phyloP scores from a whole-genome alignment of 2,329 filamentous ascomycete genomes.

The Penicillium nordicum region DNA sequence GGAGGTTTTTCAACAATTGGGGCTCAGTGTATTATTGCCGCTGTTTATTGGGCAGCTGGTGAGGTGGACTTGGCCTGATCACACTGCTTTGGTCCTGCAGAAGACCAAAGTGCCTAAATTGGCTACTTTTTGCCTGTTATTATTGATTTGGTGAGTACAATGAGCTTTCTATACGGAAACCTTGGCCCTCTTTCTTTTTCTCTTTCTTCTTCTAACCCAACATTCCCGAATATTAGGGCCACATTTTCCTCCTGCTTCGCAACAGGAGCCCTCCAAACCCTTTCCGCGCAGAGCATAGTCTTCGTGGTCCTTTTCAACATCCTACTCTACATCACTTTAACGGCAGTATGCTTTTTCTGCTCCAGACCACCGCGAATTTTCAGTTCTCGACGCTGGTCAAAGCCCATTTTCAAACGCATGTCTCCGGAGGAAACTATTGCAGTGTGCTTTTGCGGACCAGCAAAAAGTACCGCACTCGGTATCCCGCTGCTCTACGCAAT shows the following conservation, averaged over 20 bases:
- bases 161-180: background rate
- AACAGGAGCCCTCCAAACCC: conserved; percentile 57
- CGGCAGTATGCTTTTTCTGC: conserved; percentile 52
- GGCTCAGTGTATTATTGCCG: conserved; percentile 64
- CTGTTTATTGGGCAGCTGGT: conserved; percentile 60
- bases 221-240: conserved; percentile 39
- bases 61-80: conserved; percentile 54
- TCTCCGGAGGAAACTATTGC: conserved; percentile 62
- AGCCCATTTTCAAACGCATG: conserved; percentile 38
- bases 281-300: conserved; percentile 59
- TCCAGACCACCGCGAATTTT: conserved; percentile 41
- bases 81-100: conserved; percentile 41
- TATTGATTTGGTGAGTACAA: conserved; percentile 53
- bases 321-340: conserved; percentile 62
- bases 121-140: conserved; percentile 44
- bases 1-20: conserved; percentile 65
- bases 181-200: background rate
- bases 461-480: conserved; percentile 68
- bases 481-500: conserved; percentile 67
- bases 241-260: conserved; percentile 52
- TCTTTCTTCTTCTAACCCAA: conserved; percentile 45
- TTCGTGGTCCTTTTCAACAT: conserved; percentile 68
- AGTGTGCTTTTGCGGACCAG: conserved; percentile 69
- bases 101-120: conserved; percentile 53
- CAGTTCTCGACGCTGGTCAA: conserved; percentile 16